Conservation (phyloP, 495 filamentous ascomycete species). For the Aspergillus sclerotioniger region DNA sequence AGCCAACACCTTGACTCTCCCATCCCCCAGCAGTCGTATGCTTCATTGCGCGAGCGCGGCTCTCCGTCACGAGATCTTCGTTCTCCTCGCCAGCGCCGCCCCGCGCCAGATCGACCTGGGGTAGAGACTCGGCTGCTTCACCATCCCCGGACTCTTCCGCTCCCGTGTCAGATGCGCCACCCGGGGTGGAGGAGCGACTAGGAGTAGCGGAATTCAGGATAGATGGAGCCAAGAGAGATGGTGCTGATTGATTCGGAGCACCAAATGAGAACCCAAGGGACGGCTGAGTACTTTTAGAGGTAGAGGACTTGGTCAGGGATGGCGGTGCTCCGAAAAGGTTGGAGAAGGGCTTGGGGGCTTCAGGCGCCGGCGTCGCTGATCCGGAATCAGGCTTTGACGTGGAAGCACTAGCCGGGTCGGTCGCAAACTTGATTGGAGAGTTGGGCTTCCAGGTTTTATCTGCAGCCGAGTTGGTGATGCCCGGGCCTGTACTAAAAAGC, state of each 20-base stretch:
- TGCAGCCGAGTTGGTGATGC: slow-evolving; percentile 18
- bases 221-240: slow-evolving; percentile 36
- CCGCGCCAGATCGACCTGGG: slow-evolving; percentile 57
- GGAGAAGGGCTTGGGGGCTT: slow-evolving; percentile 36
- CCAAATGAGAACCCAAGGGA: slow-evolving; percentile 40
- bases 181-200: slow-evolving; percentile 35
- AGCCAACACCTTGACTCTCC: slow-evolving; percentile 61
- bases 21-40: slow-evolving; percentile 43
- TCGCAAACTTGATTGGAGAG: slow-evolving; percentile 50
- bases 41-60: slow-evolving; percentile 61
- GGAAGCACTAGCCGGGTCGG: slow-evolving; percentile 12
- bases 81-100: slow-evolving; percentile 69
- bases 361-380: slow-evolving; percentile 29
- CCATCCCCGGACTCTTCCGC: slow-evolving; percentile 56
- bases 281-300: slow-evolving; percentile 17
- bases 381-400: slow-evolving; percentile 28
- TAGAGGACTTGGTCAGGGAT: slow-evolving; percentile 32
- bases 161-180: slow-evolving; percentile 58
- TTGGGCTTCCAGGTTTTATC: slow-evolving; percentile 55
- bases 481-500: slow-evolving; percentile 19
- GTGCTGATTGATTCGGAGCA: slow-evolving; percentile 31
- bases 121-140: slow-evolving; percentile 51
- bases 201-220: slow-evolving; percentile 31
- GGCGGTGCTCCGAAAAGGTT: slow-evolving; percentile 42
- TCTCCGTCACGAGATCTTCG: slow-evolving; percentile 61